These are phyloP conservation scores for Lactarius sp. DNA, from an alignment of 768 basidiomycete genomes.

Conservation along the genomic window DNA sequence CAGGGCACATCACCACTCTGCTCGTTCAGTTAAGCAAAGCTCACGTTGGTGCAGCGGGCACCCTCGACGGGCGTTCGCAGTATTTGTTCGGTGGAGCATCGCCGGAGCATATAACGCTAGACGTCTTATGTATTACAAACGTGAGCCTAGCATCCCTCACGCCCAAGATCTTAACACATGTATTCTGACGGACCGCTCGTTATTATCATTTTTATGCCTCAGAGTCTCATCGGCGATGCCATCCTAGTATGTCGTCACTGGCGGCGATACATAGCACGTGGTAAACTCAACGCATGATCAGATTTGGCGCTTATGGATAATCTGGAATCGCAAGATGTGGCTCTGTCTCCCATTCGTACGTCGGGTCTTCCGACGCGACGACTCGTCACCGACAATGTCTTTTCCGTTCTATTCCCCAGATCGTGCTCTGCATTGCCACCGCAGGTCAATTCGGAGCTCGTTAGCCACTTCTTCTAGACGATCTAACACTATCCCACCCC, in stretches of 20 bases:
- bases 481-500: neutral
- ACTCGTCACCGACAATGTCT: too few species aligned
- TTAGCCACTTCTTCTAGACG: too few species aligned
- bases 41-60: neutral
- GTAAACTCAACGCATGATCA: neutral
- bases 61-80: neutral
- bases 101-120: constrained; percentile 11
- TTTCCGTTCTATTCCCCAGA: neutral
- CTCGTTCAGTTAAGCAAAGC: constrained; percentile 12
- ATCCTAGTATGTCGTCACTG: constrained; percentile 8
- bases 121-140: constrained; percentile 13
- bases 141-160: neutral
- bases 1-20: constrained; percentile 13
- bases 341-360: constrained; percentile 13
- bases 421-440: neutral
- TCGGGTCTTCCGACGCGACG: neutral
- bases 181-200: neutral
- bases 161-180: neutral
- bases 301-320: constrained; percentile 23
- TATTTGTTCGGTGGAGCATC: constrained; percentile 1
- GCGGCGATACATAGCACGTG: neutral
- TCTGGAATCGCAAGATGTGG: constrained; percentile 15
- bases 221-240: constrained; percentile 20
- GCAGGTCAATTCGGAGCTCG: neutral
- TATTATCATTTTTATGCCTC: neutral